Conservation (phyloP, 2,329 filamentous ascomycete species). For the Cladophialophora chaetospira region DNA sequence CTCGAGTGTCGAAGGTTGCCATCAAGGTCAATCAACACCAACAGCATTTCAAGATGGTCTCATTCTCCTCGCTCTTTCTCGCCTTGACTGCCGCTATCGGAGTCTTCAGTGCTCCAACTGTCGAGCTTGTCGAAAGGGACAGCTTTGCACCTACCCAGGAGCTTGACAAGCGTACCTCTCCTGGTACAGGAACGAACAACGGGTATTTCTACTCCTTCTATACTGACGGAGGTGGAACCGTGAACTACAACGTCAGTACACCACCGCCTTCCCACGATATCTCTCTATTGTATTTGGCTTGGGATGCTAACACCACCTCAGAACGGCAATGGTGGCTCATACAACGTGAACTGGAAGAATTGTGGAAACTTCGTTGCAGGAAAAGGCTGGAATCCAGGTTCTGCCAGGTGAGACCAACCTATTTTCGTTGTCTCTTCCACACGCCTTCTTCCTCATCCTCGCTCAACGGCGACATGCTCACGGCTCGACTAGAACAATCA, state of each 20-base stretch:
- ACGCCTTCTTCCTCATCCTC: neutral
- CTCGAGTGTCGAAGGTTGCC: neutral
- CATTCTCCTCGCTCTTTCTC: slow-evolving; percentile 34
- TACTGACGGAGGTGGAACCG: slow-evolving; percentile 49
- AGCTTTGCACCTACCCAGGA: slow-evolving; percentile 25
- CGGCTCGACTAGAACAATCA: slow-evolving; percentile 32
- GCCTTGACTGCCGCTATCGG: slow-evolving; percentile 32
- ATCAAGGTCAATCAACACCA: neutral
- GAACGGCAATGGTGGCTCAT: slow-evolving; percentile 49
- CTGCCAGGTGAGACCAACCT: slow-evolving; percentile 45
- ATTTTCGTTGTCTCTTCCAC: neutral
- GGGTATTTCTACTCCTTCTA: slow-evolving; percentile 56
- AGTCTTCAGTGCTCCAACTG: slow-evolving; percentile 32
- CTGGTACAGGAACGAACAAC: slow-evolving; percentile 41
- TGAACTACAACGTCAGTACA: slow-evolving; percentile 50
- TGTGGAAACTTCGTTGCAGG: slow-evolving; percentile 59
- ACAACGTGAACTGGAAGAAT: slow-evolving; percentile 50
- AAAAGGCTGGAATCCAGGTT: slow-evolving; percentile 61
- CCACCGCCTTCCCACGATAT: too few species aligned
- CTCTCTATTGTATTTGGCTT: too few species aligned
- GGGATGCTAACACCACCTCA: too few species aligned
- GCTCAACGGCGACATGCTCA: neutral
- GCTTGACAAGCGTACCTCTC: slow-evolving; percentile 23
- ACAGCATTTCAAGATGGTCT: slow-evolving; percentile 33
- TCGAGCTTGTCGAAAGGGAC: slow-evolving; percentile 26